These are phyloP conservation scores for Phytophthora megakarya DNA, from an alignment of 352 stramenopile species.

Conservation along the genomic window DNA sequence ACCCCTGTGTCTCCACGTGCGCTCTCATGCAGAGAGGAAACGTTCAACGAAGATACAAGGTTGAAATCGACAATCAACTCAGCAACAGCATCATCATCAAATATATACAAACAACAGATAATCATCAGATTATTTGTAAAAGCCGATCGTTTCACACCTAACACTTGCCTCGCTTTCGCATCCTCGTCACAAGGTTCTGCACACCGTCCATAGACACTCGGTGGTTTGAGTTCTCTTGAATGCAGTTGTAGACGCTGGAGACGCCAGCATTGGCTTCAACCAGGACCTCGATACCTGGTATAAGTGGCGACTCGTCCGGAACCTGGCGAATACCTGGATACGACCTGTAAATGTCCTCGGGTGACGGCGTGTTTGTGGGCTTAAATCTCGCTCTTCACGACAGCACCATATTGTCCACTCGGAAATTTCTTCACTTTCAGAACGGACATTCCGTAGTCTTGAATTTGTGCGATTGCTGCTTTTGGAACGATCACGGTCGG, in stretches of 20 bases:
- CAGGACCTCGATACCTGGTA: conserved; percentile 12
- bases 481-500: too few species aligned
- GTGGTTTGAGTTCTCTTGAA: conserved; percentile 10
- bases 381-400: too few species aligned
- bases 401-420: too few species aligned
- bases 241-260: conserved; percentile 15
- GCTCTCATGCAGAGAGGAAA: conserved; percentile 9
- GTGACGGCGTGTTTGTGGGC: too few species aligned
- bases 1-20: conserved; percentile 13
- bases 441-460: too few species aligned
- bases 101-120: neutral
- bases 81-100: conserved; percentile 2
- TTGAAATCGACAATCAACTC: conserved; percentile 18
- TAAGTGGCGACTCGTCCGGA: neutral
- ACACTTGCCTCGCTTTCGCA: neutral
- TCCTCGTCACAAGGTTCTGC: neutral
- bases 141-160: neutral
- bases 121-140: too few species aligned
- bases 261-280: neutral
- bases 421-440: too few species aligned
- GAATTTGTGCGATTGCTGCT: too few species aligned
- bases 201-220: conserved; percentile 8
- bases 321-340: conserved; percentile 28
- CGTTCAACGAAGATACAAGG: neutral
- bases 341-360: conserved; percentile 16